Evolutionary conservation across 768 basidiomycete genomes (phyloP), one percentile per base, ranked within the genome.

Genomic region (Agaricus blazei): DNA sequence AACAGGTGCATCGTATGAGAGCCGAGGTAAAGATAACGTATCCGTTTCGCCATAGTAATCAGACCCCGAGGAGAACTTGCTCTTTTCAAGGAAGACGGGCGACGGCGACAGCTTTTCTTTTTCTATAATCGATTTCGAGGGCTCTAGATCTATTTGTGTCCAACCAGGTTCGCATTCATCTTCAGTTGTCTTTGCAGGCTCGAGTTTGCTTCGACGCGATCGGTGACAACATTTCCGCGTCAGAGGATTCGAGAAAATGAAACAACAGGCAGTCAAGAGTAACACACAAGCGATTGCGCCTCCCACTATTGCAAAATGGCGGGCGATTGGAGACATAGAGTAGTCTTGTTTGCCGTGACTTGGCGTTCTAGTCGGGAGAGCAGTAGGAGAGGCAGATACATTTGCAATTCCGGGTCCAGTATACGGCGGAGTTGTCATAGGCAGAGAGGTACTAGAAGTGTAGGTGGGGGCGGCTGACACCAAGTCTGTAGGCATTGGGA

Each of bases 11-110:
- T 48, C 31, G 42, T 27, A 36, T 2, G 28, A 27, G 6, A 52
- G 28, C 27, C 24, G 47, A 52, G 36, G 58, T 47, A 34, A 52
- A 48, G 56, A 48, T 43, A 36, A 49, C 15, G 41, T 37, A 41
- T 45, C 41, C 3, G 56, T 51, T 4, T 49, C 51, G 34, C 29
- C 50, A 31, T 40, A 55, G 11, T 57, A 50, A 23, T 52, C 50
- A 2, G 60, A 52, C 3, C 29, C 34, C 48, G 57, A 31, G 9
- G 60, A 61, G 37, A 57, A 59, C 27, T 61, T 61, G 44, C 47
- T 55, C 47, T 42, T 48, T 2, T 34, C 37, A 34, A 26, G 15
- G 27, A 24, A 19, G 11, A 34, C 36, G 26, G 46, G 54, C 7
- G 54, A 55, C 48, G 26, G 38, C 24, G 24, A 15, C 23, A 47